Percentiles rank a stretch among this genome's conserved stretches.
Conservation (phyloP, 495 filamentous ascomycete genomes). For the Trichoderma asperelloides region DNA sequence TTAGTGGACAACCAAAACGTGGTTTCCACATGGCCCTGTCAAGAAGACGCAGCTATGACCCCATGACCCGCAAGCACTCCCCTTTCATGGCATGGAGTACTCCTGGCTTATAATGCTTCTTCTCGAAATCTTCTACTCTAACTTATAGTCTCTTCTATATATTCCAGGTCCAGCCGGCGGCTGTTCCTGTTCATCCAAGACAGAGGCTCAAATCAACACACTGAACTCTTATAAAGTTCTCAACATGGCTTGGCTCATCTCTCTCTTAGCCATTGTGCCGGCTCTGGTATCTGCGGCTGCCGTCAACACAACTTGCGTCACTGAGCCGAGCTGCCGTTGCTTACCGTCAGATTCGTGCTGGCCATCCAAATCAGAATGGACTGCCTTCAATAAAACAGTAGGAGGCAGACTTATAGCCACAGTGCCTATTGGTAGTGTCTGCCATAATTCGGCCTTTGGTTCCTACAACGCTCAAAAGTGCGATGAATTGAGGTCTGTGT, state of each 20-base stretch:
- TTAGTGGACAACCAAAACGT: background rate
- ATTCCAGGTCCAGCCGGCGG: background rate
- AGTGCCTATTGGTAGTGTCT: conserved; percentile 40
- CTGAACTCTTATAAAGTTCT: background rate
- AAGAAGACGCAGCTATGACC: background rate
- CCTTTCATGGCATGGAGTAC: background rate
- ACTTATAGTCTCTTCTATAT: background rate
- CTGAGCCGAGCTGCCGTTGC: conserved; percentile 31
- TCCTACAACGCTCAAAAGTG: conserved; percentile 20
- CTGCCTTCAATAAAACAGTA: conserved; percentile 32
- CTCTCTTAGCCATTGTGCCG: background rate
- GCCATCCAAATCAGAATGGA: conserved; percentile 36
- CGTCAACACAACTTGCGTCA: background rate
- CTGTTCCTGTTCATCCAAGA: too few relatives aligned
- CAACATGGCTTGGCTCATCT: background rate
- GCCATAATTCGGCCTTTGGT: conserved; percentile 27
- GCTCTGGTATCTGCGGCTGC: background rate
- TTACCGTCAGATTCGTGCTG: conserved; percentile 44
- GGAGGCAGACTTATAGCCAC: conserved; percentile 40
- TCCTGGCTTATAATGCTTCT: background rate
- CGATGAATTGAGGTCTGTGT: conserved; percentile 15
- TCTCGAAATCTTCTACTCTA: background rate
- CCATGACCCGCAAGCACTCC: background rate
- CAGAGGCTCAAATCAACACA: background rate
- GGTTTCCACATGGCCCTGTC: background rate